Percentiles rank a stretch among this genome's conserved stretches.
phyloP scores from a whole-genome alignment of 1,139 yeast genomes.

The Sugiyamaella neomexicana region DNA sequence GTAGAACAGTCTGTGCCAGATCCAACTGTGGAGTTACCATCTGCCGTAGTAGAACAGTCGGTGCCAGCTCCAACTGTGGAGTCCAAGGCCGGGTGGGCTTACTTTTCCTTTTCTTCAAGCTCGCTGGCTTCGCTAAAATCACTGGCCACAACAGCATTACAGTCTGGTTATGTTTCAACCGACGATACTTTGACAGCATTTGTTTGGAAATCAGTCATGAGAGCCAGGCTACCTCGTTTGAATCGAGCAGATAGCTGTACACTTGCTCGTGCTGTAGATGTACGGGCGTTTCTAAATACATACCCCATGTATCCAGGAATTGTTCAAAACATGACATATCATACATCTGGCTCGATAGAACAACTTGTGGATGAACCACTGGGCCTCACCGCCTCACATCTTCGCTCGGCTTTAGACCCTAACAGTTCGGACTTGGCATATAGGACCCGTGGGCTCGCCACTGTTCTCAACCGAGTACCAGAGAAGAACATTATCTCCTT shows the following conservation, averaged over 20 bases:
- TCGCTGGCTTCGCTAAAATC: conserved; percentile 14
- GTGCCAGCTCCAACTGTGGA: background rate
- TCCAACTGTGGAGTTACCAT: background rate
- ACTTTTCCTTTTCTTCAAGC: conserved; percentile 12
- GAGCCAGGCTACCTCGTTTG: conserved; percentile 21
- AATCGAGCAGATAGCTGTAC: background rate
- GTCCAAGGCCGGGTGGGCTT: conserved; percentile 18
- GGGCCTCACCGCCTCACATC: conserved; percentile 22
- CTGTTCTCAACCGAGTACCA: conserved; percentile 3
- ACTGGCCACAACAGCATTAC: conserved; percentile 10
- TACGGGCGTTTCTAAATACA: conserved; percentile 17
- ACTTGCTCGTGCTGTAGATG: conserved; percentile 24
- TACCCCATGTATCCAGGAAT: conserved; percentile 24
- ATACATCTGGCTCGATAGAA: background rate
- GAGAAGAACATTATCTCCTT: conserved; percentile 15
- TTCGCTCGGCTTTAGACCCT: conserved; percentile 21
- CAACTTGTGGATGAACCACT: conserved; percentile 17
- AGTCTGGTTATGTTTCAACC: conserved; percentile 21
- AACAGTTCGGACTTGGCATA: conserved; percentile 1
- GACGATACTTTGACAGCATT: conserved; percentile 26
- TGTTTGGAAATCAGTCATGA: conserved; percentile 22
- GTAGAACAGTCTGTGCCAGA: background rate
- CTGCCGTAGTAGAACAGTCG: background rate
- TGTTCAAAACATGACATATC: conserved; percentile 24
- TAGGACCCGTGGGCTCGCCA: conserved; percentile 21